phyloP scores from a whole-genome alignment of 1,139 yeast genomes.

The Scheffersomyces cryptocercus region DNA sequence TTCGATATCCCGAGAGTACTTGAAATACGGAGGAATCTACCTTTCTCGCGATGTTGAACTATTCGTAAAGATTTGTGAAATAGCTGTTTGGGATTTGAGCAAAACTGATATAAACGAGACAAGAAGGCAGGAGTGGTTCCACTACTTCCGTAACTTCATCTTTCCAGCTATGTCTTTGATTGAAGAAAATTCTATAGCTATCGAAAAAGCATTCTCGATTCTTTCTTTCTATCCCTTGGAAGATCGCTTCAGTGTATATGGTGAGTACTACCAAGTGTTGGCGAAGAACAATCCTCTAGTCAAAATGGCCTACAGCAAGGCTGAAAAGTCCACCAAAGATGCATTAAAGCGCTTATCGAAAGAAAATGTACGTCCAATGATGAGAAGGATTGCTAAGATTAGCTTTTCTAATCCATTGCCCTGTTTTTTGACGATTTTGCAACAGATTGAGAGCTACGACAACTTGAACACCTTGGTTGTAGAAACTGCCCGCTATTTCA shows the following conservation, averaged over 20 bases:
- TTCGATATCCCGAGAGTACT: constrained; percentile 44
- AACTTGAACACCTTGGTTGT: constrained; percentile 79
- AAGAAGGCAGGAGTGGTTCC: constrained; percentile 52
- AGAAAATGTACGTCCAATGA: constrained; percentile 76
- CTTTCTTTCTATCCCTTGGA: constrained; percentile 58
- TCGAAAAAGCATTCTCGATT: constrained; percentile 60
- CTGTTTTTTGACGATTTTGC: constrained; percentile 61
- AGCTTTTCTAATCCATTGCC: constrained; percentile 83
- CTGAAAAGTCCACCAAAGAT: constrained; percentile 82
- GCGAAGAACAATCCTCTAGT: constrained; percentile 60
- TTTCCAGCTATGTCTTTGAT: constrained; percentile 68
- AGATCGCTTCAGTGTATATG: constrained; percentile 76
- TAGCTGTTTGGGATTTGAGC: constrained; percentile 45
- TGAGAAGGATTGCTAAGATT: constrained; percentile 75
- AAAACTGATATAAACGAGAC: constrained; percentile 11
- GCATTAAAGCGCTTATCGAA: constrained; percentile 84
- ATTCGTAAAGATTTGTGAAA: constrained; percentile 61
- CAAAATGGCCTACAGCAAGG: constrained; percentile 63
- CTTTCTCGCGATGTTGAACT: constrained; percentile 52
- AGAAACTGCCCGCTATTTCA: constrained; percentile 77
- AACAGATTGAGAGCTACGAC: constrained; percentile 88
- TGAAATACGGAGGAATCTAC: constrained; percentile 59
- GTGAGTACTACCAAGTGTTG: constrained; percentile 66
- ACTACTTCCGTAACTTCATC: constrained; percentile 63
- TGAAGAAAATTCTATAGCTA: constrained; percentile 60